phyloP scores from a whole-genome alignment of 306 rosid genomes.

The Gastrolobium bilobum region DNA sequence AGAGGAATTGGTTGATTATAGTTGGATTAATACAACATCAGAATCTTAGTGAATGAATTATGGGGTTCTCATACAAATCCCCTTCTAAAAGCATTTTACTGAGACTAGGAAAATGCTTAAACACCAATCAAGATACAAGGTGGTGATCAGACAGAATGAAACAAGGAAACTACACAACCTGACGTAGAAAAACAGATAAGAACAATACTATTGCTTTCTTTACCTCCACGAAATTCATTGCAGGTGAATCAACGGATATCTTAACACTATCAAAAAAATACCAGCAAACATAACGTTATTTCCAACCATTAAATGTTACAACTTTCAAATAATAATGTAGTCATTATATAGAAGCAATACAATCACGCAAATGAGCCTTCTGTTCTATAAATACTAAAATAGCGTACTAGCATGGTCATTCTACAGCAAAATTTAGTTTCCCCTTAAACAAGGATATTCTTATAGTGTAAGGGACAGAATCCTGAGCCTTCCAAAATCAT shows the following conservation, averaged over 20 bases:
- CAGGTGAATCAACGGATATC: not conserved
- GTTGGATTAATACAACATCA: not conserved
- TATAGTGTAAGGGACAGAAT: conserved; percentile 34
- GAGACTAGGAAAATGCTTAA: not conserved
- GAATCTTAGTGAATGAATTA: not conserved
- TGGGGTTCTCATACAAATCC: not conserved
- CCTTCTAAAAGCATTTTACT: not conserved
- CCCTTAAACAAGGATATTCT: conserved; percentile 3
- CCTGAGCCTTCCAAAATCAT: conserved; percentile 40
- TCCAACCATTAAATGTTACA: not conserved
- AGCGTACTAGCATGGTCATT: not conserved
- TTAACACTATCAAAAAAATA: not conserved
- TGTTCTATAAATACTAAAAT: not conserved
- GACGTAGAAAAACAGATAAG: not conserved
- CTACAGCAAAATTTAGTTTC: not conserved
- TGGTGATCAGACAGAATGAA: conserved; percentile 4
- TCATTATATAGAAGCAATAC: not conserved
- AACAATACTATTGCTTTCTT: not conserved
- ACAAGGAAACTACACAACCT: not conserved
- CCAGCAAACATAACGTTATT: not conserved
- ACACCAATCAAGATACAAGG: not conserved
- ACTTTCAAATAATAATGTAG: not conserved
- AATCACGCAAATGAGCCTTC: not conserved
- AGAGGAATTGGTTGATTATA: not conserved
- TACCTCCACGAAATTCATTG: not conserved